A percentile compares a stretch with the other conserved stretches of the same genome.
These are phyloP conservation scores for Citrus glauca DNA, from an alignment of 345 rosid species.

Conservation along the genomic window DNA sequence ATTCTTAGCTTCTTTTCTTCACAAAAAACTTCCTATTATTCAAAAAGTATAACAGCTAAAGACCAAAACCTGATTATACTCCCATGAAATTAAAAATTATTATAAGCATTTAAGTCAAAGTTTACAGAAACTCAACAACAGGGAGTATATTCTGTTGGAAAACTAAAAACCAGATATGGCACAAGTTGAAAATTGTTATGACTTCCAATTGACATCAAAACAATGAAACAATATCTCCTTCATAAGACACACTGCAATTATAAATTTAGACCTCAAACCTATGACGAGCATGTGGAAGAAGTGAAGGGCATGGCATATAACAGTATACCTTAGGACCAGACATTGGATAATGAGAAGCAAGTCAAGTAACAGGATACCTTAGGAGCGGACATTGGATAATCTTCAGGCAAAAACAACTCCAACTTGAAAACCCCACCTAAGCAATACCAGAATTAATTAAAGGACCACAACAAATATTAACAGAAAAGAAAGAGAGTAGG, in stretches of 20 bases:
- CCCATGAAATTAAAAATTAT: background rate
- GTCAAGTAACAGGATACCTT: slow-evolving; percentile 20
- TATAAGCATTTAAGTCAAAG: background rate
- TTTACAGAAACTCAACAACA: background rate
- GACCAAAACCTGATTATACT: background rate
- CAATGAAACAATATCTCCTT: background rate
- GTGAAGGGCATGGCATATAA: background rate
- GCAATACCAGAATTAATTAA: background rate
- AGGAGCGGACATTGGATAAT: slow-evolving; percentile 48
- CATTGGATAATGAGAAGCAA: slow-evolving; percentile 28
- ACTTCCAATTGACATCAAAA: background rate
- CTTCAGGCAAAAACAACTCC: slow-evolving; percentile 47
- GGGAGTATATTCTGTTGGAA: background rate
- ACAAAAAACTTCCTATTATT: background rate
- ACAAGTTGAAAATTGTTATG: background rate
- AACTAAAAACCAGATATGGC: background rate
- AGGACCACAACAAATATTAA: background rate
- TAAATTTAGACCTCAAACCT: background rate
- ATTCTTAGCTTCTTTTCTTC: background rate
- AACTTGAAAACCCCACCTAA: slow-evolving; percentile 49
- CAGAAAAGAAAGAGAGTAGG: background rate
- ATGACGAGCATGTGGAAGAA: background rate
- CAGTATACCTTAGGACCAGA: slow-evolving; percentile 34
- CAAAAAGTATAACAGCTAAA: background rate
- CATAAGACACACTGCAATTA: background rate